Conservation (phyloP, 345 rosid species). For the Gossypioides kirkii region DNA sequence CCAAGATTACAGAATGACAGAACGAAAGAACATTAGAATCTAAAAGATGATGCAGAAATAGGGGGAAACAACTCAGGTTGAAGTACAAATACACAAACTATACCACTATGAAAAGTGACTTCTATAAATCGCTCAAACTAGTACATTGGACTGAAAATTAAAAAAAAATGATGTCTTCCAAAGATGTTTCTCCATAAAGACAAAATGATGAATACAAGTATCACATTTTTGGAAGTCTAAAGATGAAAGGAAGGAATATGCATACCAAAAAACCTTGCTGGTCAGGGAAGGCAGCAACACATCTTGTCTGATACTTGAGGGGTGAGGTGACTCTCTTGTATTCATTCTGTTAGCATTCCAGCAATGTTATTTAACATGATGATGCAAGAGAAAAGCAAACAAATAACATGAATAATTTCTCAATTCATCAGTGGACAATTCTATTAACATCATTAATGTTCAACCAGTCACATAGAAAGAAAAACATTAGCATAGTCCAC, state of each 20-base stretch:
- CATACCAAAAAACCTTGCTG: conserved; percentile 96
- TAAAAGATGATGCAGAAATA: neutral
- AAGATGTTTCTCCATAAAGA: neutral
- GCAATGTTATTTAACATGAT: conserved; percentile 8
- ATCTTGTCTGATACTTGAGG: conserved; percentile 92
- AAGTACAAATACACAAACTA: neutral
- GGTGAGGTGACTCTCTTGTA: conserved; percentile 88
- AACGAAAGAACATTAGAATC: neutral
- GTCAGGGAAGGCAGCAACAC: conserved; percentile 96
- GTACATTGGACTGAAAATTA: neutral
- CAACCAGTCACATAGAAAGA: neutral
- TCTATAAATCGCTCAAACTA: neutral
- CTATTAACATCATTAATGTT: neutral
- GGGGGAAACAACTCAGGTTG: neutral
- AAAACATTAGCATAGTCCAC: conserved; percentile 1
- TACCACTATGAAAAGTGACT: neutral
- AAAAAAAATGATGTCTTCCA: neutral
- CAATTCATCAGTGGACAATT: neutral
- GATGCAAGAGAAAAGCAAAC: neutral
- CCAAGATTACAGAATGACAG: neutral
- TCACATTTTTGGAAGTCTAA: neutral
- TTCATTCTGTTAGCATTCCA: conserved; percentile 48
- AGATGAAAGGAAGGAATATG: neutral
- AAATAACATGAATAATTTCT: neutral
- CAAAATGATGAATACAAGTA: neutral